phyloP scores from a whole-genome alignment of 176 grass and related monocot genomes.

The Dactylis glomerata region DNA sequence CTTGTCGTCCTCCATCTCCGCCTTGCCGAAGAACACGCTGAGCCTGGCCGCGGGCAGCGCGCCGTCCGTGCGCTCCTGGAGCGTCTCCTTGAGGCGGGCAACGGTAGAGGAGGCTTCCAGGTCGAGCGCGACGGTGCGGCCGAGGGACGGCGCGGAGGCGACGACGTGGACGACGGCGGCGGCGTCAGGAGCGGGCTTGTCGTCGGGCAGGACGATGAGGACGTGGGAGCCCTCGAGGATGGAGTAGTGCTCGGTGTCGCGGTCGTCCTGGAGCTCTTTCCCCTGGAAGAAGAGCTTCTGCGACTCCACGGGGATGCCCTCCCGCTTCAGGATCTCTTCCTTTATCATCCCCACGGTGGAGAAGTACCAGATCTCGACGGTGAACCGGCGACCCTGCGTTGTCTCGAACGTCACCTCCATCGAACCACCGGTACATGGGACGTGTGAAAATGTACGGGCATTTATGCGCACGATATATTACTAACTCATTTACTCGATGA shows the following conservation, averaged over 20 bases:
- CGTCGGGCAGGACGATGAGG: constrained; percentile 26
- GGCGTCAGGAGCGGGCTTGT: background rate
- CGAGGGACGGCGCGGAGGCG: constrained; percentile 1
- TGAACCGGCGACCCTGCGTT: background rate
- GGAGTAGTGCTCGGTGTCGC: constrained; percentile 29
- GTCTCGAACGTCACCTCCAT: constrained; percentile 19
- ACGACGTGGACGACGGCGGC: background rate
- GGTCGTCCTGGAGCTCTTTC: constrained; percentile 10
- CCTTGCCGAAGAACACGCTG: constrained; percentile 16
- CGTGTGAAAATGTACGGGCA: background rate
- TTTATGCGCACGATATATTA: background rate
- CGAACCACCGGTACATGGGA: background rate
- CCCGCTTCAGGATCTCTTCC: background rate
- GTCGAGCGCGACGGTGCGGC: constrained; percentile 17
- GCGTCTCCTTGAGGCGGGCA: constrained; percentile 30
- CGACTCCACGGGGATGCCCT: constrained; percentile 3
- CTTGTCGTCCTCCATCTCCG: constrained; percentile 49
- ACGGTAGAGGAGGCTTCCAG: constrained; percentile 16
- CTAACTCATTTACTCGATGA: background rate
- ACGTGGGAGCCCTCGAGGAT: constrained; percentile 45
- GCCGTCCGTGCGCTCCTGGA: constrained; percentile 32
- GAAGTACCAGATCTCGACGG: background rate
- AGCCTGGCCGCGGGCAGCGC: constrained; percentile 9
- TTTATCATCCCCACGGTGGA: constrained; percentile 1
- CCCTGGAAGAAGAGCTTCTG: constrained; percentile 16